phyloP scores from a whole-genome alignment of 2,329 filamentous ascomycete genomes.

The Periglandula ipomoeae region DNA sequence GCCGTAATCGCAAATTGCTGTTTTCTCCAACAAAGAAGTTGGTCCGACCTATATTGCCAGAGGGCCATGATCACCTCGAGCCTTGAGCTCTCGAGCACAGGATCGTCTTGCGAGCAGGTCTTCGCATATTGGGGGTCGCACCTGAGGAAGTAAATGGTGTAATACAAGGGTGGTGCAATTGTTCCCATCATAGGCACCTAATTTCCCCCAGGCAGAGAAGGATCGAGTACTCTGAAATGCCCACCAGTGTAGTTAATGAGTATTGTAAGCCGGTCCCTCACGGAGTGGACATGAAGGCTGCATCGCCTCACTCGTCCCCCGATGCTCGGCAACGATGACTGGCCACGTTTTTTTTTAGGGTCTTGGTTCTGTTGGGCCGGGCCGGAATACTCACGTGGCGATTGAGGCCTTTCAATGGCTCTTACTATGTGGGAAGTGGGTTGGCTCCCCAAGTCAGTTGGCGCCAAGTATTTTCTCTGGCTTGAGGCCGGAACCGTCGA shows the following conservation, averaged over 20 bases:
- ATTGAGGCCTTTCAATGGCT: neutral
- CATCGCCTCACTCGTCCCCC: no score
- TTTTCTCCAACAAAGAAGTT: neutral
- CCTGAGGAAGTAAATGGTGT: neutral
- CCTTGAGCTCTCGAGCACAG: neutral
- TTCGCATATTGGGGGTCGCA: neutral
- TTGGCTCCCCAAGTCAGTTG: neutral
- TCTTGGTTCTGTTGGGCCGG: neutral
- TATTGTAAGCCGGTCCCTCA: neutral
- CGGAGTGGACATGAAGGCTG: no score
- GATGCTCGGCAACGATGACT: neutral
- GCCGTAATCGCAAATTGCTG: neutral
- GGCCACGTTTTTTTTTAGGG: neutral
- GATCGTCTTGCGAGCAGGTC: neutral
- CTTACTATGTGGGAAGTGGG: neutral
- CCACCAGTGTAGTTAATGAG: neutral
- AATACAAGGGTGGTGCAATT: neutral
- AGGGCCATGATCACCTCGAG: neutral
- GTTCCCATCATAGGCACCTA: neutral
- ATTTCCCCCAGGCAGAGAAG: neutral
- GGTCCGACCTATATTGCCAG: neutral
- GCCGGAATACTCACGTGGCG: neutral
- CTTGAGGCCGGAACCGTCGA: neutral
- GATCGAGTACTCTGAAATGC: neutral
- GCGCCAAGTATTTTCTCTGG: neutral